phyloP scores from a whole-genome alignment of 352 stramenopile genomes.

The Pythium periplocum region DNA sequence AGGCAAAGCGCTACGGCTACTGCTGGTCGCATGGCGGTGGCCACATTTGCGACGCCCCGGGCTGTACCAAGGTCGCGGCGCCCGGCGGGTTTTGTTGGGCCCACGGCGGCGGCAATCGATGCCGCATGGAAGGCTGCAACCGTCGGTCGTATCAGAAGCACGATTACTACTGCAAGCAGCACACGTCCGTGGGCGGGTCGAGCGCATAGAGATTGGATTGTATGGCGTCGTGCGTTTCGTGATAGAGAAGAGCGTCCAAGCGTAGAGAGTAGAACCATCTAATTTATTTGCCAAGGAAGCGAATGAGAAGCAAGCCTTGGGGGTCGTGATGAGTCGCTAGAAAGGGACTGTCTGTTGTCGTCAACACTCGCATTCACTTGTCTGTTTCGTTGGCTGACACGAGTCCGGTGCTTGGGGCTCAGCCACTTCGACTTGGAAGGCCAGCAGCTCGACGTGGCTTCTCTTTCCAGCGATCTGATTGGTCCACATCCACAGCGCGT shows the following conservation, averaged over 20 bases:
- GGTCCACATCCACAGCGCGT: not conserved
- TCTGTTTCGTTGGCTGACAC: slow-evolving; percentile 1
- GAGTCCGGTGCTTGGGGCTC: slow-evolving; percentile 21
- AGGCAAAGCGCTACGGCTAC: slow-evolving; percentile 67
- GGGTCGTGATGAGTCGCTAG: not conserved
- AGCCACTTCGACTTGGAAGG: slow-evolving; percentile 14
- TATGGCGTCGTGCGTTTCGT: too few relatives aligned
- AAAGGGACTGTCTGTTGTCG: not conserved
- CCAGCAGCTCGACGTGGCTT: slow-evolving; percentile 17
- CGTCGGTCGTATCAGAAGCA: slow-evolving; percentile 64
- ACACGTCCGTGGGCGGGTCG: slow-evolving; percentile 18
- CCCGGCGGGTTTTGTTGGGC: slow-evolving; percentile 65
- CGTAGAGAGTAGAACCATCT: too few relatives aligned
- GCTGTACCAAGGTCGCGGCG: slow-evolving; percentile 60
- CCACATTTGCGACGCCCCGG: slow-evolving; percentile 44
- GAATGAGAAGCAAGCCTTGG: not conserved
- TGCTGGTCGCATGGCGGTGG: slow-evolving; percentile 66
- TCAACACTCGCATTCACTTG: slow-evolving; percentile 2
- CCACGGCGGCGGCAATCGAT: slow-evolving; percentile 66
- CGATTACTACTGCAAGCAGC: slow-evolving; percentile 67
- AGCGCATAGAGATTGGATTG: not conserved
- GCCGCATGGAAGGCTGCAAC: slow-evolving; percentile 63
- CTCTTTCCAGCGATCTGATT: slow-evolving; percentile 10
- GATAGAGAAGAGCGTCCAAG: too few relatives aligned
- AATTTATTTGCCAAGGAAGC: too few relatives aligned